These are phyloP conservation scores for Trichophyton equinum DNA, from an alignment of 2,329 filamentous ascomycete species.

Conservation along the genomic window DNA sequence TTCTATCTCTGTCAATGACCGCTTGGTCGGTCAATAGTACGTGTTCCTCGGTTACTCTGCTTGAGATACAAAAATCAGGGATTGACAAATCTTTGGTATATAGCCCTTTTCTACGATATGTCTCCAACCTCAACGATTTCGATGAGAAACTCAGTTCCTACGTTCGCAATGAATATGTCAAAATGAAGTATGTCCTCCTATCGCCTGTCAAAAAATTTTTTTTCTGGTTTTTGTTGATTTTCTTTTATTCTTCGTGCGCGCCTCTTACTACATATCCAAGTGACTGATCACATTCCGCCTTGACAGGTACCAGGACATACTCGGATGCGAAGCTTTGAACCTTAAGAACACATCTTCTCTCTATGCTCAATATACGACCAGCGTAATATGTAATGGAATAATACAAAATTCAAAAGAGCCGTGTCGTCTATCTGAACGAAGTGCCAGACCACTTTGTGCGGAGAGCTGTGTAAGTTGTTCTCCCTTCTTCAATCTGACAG, in stretches of 20 bases:
- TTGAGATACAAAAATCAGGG: not conserved
- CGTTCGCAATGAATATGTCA: constrained; percentile 61
- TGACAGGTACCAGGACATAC: constrained; percentile 61
- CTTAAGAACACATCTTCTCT: constrained; percentile 65
- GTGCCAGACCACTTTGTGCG: constrained; percentile 69
- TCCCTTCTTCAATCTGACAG: constrained; percentile 5
- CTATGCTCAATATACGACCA: constrained; percentile 88
- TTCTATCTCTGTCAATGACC: constrained; percentile 54
- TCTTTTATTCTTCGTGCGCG: not conserved
- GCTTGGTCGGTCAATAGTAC: constrained; percentile 52
- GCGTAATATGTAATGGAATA: constrained; percentile 84
- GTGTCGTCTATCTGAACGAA: constrained; percentile 53
- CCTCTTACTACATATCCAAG: not conserved
- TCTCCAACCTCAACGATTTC: constrained; percentile 64
- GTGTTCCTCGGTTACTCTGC: constrained; percentile 22
- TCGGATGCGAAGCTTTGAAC: constrained; percentile 70
- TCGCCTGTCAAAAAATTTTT: not conserved
- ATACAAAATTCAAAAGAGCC: constrained; percentile 70
- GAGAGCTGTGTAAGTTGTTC: constrained; percentile 60
- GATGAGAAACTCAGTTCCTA: constrained; percentile 63
- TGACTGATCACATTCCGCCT: not conserved
- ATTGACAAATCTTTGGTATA: not conserved
- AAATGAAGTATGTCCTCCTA: constrained; percentile 52
- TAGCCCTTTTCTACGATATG: constrained; percentile 75
- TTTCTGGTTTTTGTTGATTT: not conserved